These are phyloP conservation scores for Colletotrichum limetticola DNA, from an alignment of 2,329 filamentous ascomycete genomes.

Conservation along the genomic window DNA sequence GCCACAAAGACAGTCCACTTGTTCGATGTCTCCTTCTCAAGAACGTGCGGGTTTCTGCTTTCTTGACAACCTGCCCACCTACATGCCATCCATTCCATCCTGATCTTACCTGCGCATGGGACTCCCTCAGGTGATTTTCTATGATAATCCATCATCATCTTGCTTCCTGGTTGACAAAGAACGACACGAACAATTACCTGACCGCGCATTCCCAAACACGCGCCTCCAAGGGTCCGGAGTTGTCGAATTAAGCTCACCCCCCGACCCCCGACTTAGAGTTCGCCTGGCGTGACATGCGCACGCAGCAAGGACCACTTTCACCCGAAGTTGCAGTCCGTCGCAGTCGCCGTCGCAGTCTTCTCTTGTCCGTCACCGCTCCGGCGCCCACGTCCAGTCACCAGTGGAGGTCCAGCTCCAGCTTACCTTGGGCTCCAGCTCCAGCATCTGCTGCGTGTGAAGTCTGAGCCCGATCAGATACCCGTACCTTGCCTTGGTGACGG, in stretches of 20 bases:
- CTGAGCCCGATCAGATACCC: neutral
- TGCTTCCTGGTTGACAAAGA: neutral
- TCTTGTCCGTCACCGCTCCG: neutral
- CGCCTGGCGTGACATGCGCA: conserved; percentile 16
- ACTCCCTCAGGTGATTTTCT: neutral
- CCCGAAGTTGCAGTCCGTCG: conserved; percentile 27
- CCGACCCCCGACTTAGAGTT: conserved; percentile 18
- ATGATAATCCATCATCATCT: neutral
- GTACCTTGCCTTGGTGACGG: neutral
- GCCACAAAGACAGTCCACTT: neutral
- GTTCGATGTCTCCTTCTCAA: neutral
- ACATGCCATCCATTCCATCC: neutral
- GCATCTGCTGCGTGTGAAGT: neutral
- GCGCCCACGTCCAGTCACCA: too few species aligned
- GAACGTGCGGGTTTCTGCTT: neutral
- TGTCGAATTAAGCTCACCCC: conserved; percentile 34
- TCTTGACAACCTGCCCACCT: neutral
- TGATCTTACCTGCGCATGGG: neutral
- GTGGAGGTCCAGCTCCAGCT: too few species aligned
- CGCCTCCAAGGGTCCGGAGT: neutral
- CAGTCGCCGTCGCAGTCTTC: neutral
- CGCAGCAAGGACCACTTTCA: conserved; percentile 29
- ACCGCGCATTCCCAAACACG: neutral
- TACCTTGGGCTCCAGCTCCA: neutral
- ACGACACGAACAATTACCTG: neutral